Base-by-base conservation (phyloP, 768 basidiomycete genomes). In the Termitomyces sp. region DNA sequence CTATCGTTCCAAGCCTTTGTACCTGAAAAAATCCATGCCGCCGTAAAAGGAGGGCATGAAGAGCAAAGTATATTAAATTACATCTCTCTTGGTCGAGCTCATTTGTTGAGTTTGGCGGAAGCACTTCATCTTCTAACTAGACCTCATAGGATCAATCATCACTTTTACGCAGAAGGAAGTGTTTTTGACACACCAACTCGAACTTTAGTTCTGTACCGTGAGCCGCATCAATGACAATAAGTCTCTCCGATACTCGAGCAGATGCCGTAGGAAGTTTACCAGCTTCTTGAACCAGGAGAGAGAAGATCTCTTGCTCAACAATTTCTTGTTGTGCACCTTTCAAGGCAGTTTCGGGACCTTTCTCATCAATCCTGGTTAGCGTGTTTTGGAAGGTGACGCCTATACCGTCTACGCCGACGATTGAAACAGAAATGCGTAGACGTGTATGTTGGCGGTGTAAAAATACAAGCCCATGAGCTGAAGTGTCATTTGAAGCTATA, bases 271-370 rank as follows among this genome's bases (percentile, higher is more conserved):
- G 87, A 11, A 93, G 75, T 59, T 69, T 81, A 57, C 87, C 85
- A n/a, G 90, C 88, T 71, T 93, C 92, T 66, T 76, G 80, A 42
- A 92, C 88, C 22, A 94, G 75, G 22, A 84, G 66, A 3, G 85
- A 75, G 62, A 92, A 94, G 41, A 93, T 86, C 66, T 94, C 92
- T 66, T 89, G 86, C 57, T 94, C 89, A 6, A 92, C 79, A 15
- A 86, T 76, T 68, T 93, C 92, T 54, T 76, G 78, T 66, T 93
- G 91, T 1, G 87, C 87, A 27, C 70, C 70, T 58, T 72, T 75
- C 37, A 94, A 74, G 9, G 78, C 75, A 2, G 68, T 76, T 37
- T 89, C 81, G 15, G 89, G 68, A 2, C 78, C 73, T 0, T 64
- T 63, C 9, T 74, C 61, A 24, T 77, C 73, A 9, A 66, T 50